Conservation (phyloP, 805 yeast genomes). For the Candida chilensis region DNA sequence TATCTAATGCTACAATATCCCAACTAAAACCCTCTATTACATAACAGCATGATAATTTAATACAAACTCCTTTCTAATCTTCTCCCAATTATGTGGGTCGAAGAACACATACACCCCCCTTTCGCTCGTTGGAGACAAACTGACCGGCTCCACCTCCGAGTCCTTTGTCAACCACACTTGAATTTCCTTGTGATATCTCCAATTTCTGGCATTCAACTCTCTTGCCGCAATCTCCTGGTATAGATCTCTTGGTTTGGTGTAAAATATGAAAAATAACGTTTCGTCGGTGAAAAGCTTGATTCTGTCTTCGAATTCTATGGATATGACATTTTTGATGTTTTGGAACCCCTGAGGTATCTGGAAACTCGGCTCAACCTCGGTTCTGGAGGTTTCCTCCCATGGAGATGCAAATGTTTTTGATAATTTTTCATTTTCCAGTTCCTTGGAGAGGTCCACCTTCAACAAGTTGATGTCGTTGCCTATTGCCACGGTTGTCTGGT, state of each 20-base stretch:
- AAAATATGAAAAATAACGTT: conserved; percentile 86
- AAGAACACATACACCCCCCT: conserved; percentile 90
- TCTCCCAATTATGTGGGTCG: conserved; percentile 95
- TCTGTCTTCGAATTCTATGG: conserved; percentile 20
- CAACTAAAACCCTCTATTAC: no score
- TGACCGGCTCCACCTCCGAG: conserved; percentile 80
- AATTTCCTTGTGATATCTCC: conserved; percentile 95
- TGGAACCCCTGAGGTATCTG: conserved; percentile 49
- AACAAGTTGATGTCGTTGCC: conserved; percentile 67
- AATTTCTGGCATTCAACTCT: conserved; percentile 83
- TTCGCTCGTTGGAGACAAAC: conserved; percentile 73
- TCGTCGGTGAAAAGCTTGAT: conserved; percentile 73
- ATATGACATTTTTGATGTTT: conserved; percentile 11
- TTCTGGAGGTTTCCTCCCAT: conserved; percentile 87
- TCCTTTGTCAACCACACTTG: conserved; percentile 97
- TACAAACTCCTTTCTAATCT: conserved; percentile 64
- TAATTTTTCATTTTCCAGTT: conserved; percentile 28
- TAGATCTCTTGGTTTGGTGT: conserved; percentile 87
- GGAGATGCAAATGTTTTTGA: conserved; percentile 77
- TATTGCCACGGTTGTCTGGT: conserved; percentile 55
- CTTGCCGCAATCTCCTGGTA: conserved; percentile 91
- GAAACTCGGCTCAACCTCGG: conserved; percentile 84
- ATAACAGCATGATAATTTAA: conserved; percentile 36
- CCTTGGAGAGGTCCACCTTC: conserved; percentile 49
- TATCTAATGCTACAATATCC: no score